phyloP scores from a whole-genome alignment of 208 protist species.

The Leishmania turanica region DNA sequence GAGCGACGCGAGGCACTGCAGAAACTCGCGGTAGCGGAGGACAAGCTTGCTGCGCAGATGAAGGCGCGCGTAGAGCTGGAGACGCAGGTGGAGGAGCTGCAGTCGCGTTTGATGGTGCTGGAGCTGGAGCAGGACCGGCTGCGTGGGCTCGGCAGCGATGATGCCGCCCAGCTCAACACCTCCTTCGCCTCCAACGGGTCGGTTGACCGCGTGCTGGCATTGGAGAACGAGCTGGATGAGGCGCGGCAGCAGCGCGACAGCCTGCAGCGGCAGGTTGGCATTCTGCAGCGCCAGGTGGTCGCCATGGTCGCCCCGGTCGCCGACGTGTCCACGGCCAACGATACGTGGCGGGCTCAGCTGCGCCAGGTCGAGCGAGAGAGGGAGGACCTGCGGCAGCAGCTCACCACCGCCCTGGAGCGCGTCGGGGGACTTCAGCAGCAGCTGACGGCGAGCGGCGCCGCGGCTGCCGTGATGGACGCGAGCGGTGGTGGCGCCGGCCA shows the following conservation, averaged over 20 bases:
- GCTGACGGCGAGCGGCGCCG: constrained; percentile 3
- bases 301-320: constrained; percentile 35
- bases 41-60: constrained; percentile 52
- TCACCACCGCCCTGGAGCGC: constrained; percentile 41
- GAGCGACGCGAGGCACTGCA: constrained; percentile 59
- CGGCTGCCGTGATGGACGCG: neutral
- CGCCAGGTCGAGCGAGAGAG: constrained; percentile 65
- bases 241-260: constrained; percentile 54
- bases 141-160: constrained; percentile 30
- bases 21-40: constrained; percentile 54
- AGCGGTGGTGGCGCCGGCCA: neutral
- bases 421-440: constrained; percentile 30
- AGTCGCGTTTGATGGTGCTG: constrained; percentile 44
- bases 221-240: constrained; percentile 78
- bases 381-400: constrained; percentile 52
- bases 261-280: constrained; percentile 54
- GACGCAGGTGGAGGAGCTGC: constrained; percentile 59
- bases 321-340: constrained; percentile 28
- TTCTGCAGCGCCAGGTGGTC: constrained; percentile 65
- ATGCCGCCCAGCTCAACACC: constrained; percentile 30
- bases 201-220: constrained; percentile 54
- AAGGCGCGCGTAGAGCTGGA: constrained; percentile 52
- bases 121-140: constrained; percentile 34
- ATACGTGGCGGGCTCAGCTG: constrained; percentile 56
- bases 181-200: constrained; percentile 70